Evolutionary conservation across 192 early-diverging fungal genomes (phyloP), one percentile per base, ranked within the genome.

Genomic region (Chytriomyces confervae): DNA sequence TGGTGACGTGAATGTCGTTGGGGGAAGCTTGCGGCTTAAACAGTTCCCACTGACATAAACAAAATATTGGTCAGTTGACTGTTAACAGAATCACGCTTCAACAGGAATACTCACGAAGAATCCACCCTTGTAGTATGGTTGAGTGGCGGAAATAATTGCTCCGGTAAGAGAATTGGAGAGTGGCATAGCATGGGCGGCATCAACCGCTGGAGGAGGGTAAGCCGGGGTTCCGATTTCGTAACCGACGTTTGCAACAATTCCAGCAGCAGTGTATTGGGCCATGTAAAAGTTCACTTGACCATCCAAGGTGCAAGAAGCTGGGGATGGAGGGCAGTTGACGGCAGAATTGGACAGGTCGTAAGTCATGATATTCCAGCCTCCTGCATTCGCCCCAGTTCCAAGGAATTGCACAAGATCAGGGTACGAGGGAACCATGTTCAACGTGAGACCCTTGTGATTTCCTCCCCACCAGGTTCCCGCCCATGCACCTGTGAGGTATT

Each of bases 391-490:
- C 9, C 72, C 72, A 61, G 60, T 61, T 8, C 45, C 60, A 46
- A 74, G 7, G 5, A 11, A 74, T 10, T 45, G 45, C 0, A 74
- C 62, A 9, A 64, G 20, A 45, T 74, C 72, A 18, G 72, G 72
- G 72, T 63, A 74, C 9, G 60, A 64, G n/a, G 60, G 72, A 18
- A 63, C 62, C 61, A 64, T 64, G 61, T 74, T 74, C 16, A 74
- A 44, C 9, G 61, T 63, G 6, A 64, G 24, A 27, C 62, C 62
- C 61, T 74, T 74, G 13, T 62, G 48, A 61, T 74, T 74, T 18
- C 72, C 72, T 46, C 72, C 72, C 72, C 72, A 74, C 72, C 72
- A 74, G 3, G 60, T 74, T 16, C 72, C 72, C 8, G 61, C 72
- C 61, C 61, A 61, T 7, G 72, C 72, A n/a, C 36, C 36, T 36